Evolutionary conservation across 495 filamentous ascomycete genomes (phyloP), one percentile per base, ranked within the genome.

Genomic region (Diplogelasinospora grovesii): DNA sequence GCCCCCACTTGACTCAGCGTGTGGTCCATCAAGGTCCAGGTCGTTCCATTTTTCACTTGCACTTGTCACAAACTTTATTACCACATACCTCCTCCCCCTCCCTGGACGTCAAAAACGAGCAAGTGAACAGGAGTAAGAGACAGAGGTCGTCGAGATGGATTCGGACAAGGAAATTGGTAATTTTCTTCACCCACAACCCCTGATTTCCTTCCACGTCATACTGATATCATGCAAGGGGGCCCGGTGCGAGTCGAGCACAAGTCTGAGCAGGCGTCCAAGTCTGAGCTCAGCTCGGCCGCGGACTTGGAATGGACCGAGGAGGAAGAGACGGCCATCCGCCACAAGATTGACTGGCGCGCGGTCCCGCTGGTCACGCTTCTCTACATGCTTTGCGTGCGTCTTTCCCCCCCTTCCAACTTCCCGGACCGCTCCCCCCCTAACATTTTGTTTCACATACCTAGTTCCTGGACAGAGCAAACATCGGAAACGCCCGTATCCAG

Each of bases 401-500:
- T n/a, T n/a, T n/a, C n/a, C n/a, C n/a, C n/a, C n/a, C n/a, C n/a
- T n/a, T n/a, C n/a, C n/a, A n/a, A n/a, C n/a, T n/a, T n/a, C n/a
- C n/a, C n/a, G n/a, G n/a, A n/a, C n/a, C n/a, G n/a, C n/a, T n/a
- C n/a, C n/a, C n/a, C n/a, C n/a, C n/a, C n/a, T n/a, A n/a, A n/a
- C n/a, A n/a, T n/a, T n/a, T n/a, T n/a, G n/a, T n/a, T n/a, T n/a
- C n/a, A n/a, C n/a, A n/a, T n/a, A n/a, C n/a, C n/a, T n/a, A n/a
- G n/a, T 58, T 53, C 36, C 31, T 66, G 15, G 69, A 73, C 56
- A 72, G 77, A 7, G 75, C 73, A 30, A 80, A 81, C 50, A 77
- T 82, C 38, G 76, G 77, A 22, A 82, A 81, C 53, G 77, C 77
- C 2, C 75, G 77, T 24, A 81, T 82, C 27, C 66, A 79, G 42